phyloP scores from a whole-genome alignment of 208 protist genomes.

The Trypanosomatidae sp. region DNA sequence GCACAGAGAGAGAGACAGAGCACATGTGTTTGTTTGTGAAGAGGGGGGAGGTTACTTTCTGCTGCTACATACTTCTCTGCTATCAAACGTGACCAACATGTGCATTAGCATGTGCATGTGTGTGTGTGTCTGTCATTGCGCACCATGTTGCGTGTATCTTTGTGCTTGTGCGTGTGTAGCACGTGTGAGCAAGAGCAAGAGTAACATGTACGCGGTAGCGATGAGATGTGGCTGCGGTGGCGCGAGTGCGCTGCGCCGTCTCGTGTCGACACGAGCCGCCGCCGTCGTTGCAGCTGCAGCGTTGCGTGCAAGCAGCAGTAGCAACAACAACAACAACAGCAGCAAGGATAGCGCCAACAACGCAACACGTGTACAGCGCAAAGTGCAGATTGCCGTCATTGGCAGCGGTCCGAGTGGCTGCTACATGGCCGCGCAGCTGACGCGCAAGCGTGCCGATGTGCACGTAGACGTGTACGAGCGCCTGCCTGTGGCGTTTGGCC shows the following conservation, averaged over 20 bases:
- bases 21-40: not conserved
- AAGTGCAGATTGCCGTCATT: constrained; percentile 85
- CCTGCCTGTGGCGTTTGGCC: constrained; percentile 92
- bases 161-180: no score
- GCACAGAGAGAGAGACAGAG: not conserved
- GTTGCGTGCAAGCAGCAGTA: not conserved
- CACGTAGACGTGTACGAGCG: constrained; percentile 91
- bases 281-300: constrained; percentile 1
- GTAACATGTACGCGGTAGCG: no score
- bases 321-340: not conserved
- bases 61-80: no score
- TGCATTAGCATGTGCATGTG: no score
- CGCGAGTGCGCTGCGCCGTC: no score
- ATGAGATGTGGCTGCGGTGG: no score
- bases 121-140: no score
- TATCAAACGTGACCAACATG: no score
- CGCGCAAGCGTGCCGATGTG: constrained; percentile 47
- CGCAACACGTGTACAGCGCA: constrained; percentile 5
- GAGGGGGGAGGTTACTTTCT: no score
- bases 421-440: constrained; percentile 86
- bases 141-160: no score
- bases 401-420: constrained; percentile 94
- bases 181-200: no score
- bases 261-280: no score
- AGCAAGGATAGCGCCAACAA: not conserved